Evolutionary conservation across 257 asterid genomes (phyloP).

Genomic region (Echium plantagineum): DNA sequence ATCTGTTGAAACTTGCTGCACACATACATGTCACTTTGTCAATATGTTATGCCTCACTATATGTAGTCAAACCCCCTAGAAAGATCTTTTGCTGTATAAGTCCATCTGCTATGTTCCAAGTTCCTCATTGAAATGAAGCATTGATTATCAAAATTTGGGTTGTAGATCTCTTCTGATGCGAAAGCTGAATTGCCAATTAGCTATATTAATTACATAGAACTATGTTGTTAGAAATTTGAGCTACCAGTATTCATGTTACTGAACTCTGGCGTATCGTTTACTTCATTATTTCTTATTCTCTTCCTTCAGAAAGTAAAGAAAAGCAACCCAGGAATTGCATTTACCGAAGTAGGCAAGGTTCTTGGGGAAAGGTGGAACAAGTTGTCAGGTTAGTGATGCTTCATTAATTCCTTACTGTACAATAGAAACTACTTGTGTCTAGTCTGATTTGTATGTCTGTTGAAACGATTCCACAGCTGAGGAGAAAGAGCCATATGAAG

Average conservation of each 20-base stretch:
- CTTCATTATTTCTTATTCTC: conserved; percentile 3
- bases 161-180: neutral
- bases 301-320: conserved; percentile 54
- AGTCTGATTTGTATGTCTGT: neutral
- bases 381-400: conserved; percentile 47
- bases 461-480: conserved; percentile 38
- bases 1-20: neutral
- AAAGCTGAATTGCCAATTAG: too few species aligned
- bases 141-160: too few species aligned
- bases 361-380: conserved; percentile 88
- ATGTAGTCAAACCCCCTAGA: neutral
- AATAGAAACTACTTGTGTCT: neutral
- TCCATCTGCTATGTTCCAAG: neutral
- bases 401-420: neutral
- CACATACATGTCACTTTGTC: neutral
- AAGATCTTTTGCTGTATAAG: too few species aligned
- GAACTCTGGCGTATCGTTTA: neutral
- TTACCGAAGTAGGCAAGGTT: conserved; percentile 58
- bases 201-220: too few species aligned
- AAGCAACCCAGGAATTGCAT: conserved; percentile 66
- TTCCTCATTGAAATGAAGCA: neutral
- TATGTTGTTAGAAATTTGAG: too few species aligned
- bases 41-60: too few species aligned
- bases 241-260: too few species aligned
- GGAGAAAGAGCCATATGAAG: conserved; percentile 78